These are phyloP conservation scores for Oxytropis ochrocephala DNA, from an alignment of 306 rosid species.

Conservation along the genomic window DNA sequence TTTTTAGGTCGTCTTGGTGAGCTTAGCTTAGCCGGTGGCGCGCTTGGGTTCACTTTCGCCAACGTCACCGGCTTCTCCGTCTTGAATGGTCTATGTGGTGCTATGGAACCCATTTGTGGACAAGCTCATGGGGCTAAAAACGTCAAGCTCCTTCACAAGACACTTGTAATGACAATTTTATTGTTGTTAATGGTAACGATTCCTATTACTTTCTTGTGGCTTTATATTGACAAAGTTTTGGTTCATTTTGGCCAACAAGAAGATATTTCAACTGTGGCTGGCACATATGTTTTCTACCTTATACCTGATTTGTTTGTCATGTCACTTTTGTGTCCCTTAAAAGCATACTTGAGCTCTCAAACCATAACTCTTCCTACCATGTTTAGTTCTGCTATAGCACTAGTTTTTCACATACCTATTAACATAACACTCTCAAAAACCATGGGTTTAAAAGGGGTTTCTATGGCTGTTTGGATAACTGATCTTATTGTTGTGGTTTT, in stretches of 20 bases:
- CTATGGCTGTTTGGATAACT: conserved; percentile 78
- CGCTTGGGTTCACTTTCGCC: conserved; percentile 82
- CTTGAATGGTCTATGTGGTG: conserved; percentile 65
- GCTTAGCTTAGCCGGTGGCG: conserved; percentile 70
- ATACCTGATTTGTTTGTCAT: conserved; percentile 65
- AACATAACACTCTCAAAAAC: conserved; percentile 54
- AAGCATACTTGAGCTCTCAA: conserved; percentile 72
- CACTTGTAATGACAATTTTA: conserved; percentile 63
- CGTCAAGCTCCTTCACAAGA: conserved; percentile 66
- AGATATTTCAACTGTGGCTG: conserved; percentile 55
- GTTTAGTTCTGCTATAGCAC: conserved; percentile 57
- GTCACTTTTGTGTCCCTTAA: conserved; percentile 68
- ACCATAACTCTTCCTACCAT: conserved; percentile 67
- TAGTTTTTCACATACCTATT: conserved; percentile 64
- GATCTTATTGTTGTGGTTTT: conserved; percentile 57
- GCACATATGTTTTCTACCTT: conserved; percentile 45
- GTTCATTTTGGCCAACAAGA: conserved; percentile 63
- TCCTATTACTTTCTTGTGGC: conserved; percentile 83
- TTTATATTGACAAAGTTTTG: conserved; percentile 61
- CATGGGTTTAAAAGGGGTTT: conserved; percentile 64
- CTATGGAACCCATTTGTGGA: conserved; percentile 96
- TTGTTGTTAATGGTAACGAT: conserved; percentile 46
- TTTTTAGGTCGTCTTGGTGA: conserved; percentile 73
- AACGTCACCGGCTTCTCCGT: conserved; percentile 91
- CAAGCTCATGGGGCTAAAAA: conserved; percentile 88